Evolutionary conservation across 2,329 filamentous ascomycete genomes (phyloP).

Genomic region (Claviceps pazoutovae): DNA sequence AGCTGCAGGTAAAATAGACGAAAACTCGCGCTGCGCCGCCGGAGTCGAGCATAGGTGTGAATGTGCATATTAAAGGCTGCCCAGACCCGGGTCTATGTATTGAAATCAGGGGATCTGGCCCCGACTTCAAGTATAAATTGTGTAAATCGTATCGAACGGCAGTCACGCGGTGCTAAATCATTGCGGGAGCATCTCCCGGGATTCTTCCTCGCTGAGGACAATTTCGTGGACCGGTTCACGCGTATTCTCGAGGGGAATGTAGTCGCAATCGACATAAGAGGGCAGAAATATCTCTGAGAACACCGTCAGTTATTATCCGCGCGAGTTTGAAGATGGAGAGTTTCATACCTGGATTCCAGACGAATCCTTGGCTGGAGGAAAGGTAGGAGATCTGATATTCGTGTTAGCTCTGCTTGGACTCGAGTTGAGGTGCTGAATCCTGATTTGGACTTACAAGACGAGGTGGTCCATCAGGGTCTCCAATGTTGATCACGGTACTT

Average conservation of each 20-base stretch:
- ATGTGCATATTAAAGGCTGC: neutral
- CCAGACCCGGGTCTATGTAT: neutral
- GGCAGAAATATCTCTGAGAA: conserved; percentile 62
- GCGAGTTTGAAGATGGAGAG: neutral
- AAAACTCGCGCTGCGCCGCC: too few relatives aligned
- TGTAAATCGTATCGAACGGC: neutral
- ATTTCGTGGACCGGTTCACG: conserved; percentile 71
- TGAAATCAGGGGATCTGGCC: conserved; percentile 1
- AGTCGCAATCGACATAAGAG: conserved; percentile 62
- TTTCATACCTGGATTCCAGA: conserved; percentile 61
- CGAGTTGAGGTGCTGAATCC: neutral
- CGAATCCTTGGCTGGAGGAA: conserved; percentile 65
- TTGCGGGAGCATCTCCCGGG: conserved; percentile 52
- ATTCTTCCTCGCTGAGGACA: conserved; percentile 62
- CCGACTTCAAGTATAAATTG: conserved; percentile 1
- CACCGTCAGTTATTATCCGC: conserved; percentile 5
- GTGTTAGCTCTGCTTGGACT: neutral
- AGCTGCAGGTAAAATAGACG: too few relatives aligned
- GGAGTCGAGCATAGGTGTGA: neutral
- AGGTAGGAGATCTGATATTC: conserved; percentile 60
- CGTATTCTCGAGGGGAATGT: conserved; percentile 59
- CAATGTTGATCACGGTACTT: conserved; percentile 69
- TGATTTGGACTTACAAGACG: conserved; percentile 42
- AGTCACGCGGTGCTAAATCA: conserved; percentile 16
- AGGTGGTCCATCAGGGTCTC: conserved; percentile 57